A percentile compares a stretch with the other conserved stretches of the same genome.
Evolutionary conservation across 2,329 filamentous ascomycete species (phyloP).

Genomic region (Dactylellina sp.): DNA sequence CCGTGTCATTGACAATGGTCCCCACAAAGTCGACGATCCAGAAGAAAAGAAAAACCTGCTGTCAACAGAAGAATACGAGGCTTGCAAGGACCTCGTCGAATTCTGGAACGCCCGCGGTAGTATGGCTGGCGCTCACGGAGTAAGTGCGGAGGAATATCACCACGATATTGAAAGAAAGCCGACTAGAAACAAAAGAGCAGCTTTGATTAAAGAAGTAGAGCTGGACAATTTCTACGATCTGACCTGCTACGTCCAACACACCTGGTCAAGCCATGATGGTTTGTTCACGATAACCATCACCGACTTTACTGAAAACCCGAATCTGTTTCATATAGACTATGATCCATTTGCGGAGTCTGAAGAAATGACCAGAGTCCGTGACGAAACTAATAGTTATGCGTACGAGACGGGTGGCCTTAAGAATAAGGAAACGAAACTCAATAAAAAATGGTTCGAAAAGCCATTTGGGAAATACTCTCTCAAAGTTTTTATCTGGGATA

Average conservation of each 20-base stretch:
- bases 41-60: constrained; percentile 23
- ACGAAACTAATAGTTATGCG: constrained; percentile 28
- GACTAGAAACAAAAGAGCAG: constrained; percentile 10
- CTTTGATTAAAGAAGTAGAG: constrained; percentile 41
- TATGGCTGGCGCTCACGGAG: constrained; percentile 26
- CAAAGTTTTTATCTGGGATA: constrained; percentile 30
- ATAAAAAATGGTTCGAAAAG: constrained; percentile 37
- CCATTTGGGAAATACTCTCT: constrained; percentile 31
- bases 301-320: constrained; percentile 40
- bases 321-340: constrained; percentile 1
- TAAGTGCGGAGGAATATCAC: constrained; percentile 28
- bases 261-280: constrained; percentile 2
- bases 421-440: background rate
- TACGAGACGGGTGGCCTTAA: constrained; percentile 23
- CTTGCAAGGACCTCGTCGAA: constrained; percentile 45
- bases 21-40: constrained; percentile 17
- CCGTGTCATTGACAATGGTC: constrained; percentile 30
- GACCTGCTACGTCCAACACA: constrained; percentile 38
- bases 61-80: constrained; percentile 27
- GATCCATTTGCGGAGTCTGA: constrained; percentile 21
- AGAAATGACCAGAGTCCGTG: background rate
- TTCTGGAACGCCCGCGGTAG: constrained; percentile 36
- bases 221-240: constrained; percentile 42
- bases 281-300: constrained; percentile 33
- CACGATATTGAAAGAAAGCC: constrained; percentile 3